phyloP scores from a whole-genome alignment of 768 basidiomycete species.

The Pleurotus eryngii region DNA sequence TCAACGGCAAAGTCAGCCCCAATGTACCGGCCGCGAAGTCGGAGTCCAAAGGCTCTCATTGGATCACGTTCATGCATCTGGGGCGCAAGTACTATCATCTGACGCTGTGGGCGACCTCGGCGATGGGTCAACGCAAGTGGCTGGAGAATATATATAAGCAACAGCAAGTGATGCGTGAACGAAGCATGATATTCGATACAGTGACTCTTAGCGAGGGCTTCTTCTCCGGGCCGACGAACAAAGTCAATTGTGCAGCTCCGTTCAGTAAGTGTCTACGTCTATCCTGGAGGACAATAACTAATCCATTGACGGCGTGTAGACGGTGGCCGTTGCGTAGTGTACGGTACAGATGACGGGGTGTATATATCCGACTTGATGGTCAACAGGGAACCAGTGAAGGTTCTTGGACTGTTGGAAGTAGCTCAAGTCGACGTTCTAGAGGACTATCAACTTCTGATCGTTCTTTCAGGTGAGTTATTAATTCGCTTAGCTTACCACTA shows the following conservation, averaged over 20 bases:
- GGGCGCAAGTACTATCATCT: conserved; percentile 91
- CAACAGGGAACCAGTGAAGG: conserved; percentile 82
- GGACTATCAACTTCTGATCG: conserved; percentile 91
- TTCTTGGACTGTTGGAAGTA: conserved; percentile 85
- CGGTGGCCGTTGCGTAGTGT: conserved; percentile 81
- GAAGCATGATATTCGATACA: conserved; percentile 85
- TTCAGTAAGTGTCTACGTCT: conserved; percentile 59
- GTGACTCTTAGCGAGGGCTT: conserved; percentile 82
- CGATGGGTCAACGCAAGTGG: conserved; percentile 89
- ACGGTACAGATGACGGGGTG: conserved; percentile 97
- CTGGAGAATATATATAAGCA: conserved; percentile 87
- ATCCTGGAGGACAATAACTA: too few species aligned
- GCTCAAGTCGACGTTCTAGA: conserved; percentile 95
- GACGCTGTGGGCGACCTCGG: conserved; percentile 87
- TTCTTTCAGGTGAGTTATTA: conserved; percentile 79
- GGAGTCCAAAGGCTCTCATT: conserved; percentile 78
- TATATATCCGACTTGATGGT: conserved; percentile 88
- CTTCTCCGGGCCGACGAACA: conserved; percentile 72
- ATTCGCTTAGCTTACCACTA: background rate
- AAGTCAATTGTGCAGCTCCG: conserved; percentile 89
- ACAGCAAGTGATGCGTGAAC: conserved; percentile 79
- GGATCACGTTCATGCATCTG: conserved; percentile 91
- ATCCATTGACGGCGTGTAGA: conserved; percentile 40
- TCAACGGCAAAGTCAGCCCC: conserved; percentile 20
- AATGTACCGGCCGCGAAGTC: conserved; percentile 40